Percentiles rank a stretch among this genome's conserved stretches.
Conservation (phyloP, 148 eudicot species). For the Selenicereus undatus region DNA sequence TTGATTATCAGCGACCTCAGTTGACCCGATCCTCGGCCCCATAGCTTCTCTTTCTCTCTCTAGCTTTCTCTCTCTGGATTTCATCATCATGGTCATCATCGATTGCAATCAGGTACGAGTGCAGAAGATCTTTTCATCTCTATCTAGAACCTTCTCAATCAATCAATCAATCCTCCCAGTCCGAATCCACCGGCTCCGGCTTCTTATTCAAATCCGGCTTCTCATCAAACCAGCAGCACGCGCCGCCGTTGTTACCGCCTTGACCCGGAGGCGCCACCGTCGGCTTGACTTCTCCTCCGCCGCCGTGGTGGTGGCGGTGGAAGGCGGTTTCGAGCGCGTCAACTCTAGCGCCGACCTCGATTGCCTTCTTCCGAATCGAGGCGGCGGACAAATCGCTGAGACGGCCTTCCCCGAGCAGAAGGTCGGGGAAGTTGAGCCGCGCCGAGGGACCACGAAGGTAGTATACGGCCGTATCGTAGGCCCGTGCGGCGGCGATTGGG, state of each 20-base stretch:
- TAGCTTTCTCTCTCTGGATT: neutral
- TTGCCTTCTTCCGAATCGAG: conserved; percentile 65
- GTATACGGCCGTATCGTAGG: conserved; percentile 90
- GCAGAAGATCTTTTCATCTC: conserved; percentile 13
- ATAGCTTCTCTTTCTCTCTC: neutral
- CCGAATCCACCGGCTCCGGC: conserved; percentile 71
- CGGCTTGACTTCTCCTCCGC: neutral
- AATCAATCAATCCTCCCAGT: conserved; percentile 27
- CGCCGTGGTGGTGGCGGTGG: neutral
- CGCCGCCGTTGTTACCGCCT: neutral
- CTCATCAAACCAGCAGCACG: conserved; percentile 32
- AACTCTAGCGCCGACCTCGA: conserved; percentile 82
- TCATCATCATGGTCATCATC: neutral
- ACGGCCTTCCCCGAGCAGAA: conserved; percentile 29
- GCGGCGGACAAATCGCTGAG: conserved; percentile 49
- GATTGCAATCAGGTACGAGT: neutral
- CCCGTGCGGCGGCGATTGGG: conserved; percentile 82
- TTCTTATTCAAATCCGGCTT: conserved; percentile 78
- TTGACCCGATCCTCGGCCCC: conserved; percentile 4
- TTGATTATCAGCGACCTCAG: neutral
- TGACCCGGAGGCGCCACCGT: neutral
- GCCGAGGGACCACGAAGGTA: conserved; percentile 76
- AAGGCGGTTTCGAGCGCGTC: conserved; percentile 58
- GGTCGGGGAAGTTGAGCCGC: conserved; percentile 75
- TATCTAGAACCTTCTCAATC: neutral